Base-by-base conservation (phyloP, 2,329 filamentous ascomycete genomes). In the Exophiala xenobiotica region DNA sequence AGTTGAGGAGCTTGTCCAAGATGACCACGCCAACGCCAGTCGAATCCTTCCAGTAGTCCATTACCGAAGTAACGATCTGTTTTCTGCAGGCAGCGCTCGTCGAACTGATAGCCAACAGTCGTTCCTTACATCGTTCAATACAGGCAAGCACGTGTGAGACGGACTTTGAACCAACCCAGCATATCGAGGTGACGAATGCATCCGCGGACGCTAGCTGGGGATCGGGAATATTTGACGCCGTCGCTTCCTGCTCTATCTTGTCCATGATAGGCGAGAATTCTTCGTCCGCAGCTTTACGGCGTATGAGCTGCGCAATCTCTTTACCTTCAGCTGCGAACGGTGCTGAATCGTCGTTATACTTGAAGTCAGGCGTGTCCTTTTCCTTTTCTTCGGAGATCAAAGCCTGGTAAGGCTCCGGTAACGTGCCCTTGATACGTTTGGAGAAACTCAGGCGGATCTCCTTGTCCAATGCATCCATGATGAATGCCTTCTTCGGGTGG, bases 391-490 rank as follows among this genome's bases (percentile, higher is more conserved):
- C 83, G 0, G 87, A 81, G 59, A 99, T 92, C 54, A 99, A 74
- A 2, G 76, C 74, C 62, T 91, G 83, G 66, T 96, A 97, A 6
- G 85, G 82, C 46, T 87, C 84, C 1, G 92, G 93, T 6, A 99
- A 76, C 4, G 93, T 97, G 57, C 91, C 91, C 69, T 93, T 91
- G 65, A 99, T 96, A 50, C 93, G 86, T 70, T 96, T 92, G 0
- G 93, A 90, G 68, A 99, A 99, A 65, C 90, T 96, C 43, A 99
- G 77, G 4, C 93, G 86, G 59, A 99, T 95, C 73, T 99, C 93
- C 74, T 97, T 97, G 67, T 99, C 93, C 52, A 99, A 74, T 3
- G 90, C 87, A 16, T 90, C 92, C 46, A 85, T 78, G 59, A 99
- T 93, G 71, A 99, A 96, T 24, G 92, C 89, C 72, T 96, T 96